Evolutionary conservation across 2,329 filamentous ascomycete genomes (phyloP).

Genomic region (Parascedosporium putredinis): DNA sequence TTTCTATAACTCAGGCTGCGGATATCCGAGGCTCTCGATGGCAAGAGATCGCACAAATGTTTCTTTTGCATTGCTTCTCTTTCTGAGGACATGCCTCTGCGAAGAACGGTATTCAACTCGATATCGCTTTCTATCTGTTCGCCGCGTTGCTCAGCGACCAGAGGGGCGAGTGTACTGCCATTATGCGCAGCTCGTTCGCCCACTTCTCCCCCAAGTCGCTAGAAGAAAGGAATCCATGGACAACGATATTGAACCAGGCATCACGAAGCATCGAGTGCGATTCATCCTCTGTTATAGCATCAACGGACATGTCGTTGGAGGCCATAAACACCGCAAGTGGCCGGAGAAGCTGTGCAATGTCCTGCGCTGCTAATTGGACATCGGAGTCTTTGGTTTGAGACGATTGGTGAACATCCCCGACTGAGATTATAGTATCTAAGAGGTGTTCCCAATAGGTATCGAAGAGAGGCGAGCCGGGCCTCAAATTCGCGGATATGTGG

Average conservation of each 20-base stretch:
- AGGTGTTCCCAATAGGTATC: constrained; percentile 76
- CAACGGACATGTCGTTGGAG: constrained; percentile 43
- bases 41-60: constrained; percentile 61
- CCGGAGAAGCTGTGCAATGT: constrained; percentile 78
- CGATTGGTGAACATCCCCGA: constrained; percentile 72
- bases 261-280: constrained; percentile 68
- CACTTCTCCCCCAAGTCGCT: constrained; percentile 66
- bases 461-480: constrained; percentile 62
- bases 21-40: constrained; percentile 68
- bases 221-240: constrained; percentile 75
- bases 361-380: constrained; percentile 69
- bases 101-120: constrained; percentile 86
- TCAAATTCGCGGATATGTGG: constrained; percentile 62
- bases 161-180: constrained; percentile 77
- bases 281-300: constrained; percentile 50
- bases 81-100: constrained; percentile 72
- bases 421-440: constrained; percentile 78
- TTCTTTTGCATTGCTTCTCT: constrained; percentile 74
- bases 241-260: constrained; percentile 96
- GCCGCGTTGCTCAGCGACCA: constrained; percentile 79
- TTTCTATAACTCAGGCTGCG: constrained; percentile 78
- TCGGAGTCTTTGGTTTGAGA: constrained; percentile 67
- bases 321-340: constrained; percentile 82
- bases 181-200: constrained; percentile 64
- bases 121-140: constrained; percentile 93